These are phyloP conservation scores for Kwoniella shivajii DNA, from an alignment of 1,284 basidiomycete genomes.

Conservation along the genomic window DNA sequence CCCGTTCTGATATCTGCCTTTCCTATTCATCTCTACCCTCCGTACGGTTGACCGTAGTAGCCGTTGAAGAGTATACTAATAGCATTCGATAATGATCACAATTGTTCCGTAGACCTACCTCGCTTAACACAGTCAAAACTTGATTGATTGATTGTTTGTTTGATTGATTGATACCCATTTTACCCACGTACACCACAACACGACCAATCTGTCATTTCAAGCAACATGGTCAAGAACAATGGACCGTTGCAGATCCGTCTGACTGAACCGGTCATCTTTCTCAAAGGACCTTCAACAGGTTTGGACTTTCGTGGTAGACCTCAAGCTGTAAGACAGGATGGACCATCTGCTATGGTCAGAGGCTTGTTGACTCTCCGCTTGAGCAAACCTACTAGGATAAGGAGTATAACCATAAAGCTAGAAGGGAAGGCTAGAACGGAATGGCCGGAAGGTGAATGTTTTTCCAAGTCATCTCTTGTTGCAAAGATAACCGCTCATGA, in stretches of 20 bases:
- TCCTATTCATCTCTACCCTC: too few relatives aligned
- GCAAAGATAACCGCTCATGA: background rate
- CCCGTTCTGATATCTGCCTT: too few relatives aligned
- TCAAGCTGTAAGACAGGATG: constrained; percentile 56
- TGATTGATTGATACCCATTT: too few relatives aligned
- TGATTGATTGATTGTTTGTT: too few relatives aligned
- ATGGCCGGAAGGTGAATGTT: constrained; percentile 80
- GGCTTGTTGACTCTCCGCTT: constrained; percentile 83
- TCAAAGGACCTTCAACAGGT: constrained; percentile 59
- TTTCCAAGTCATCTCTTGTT: background rate
- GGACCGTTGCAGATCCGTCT: constrained; percentile 69
- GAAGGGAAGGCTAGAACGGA: constrained; percentile 66
- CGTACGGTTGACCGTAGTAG: too few relatives aligned
- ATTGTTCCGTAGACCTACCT: too few relatives aligned
- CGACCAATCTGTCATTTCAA: too few relatives aligned
- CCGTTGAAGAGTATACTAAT: too few relatives aligned
- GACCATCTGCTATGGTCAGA: constrained; percentile 75
- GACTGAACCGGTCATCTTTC: constrained; percentile 79
- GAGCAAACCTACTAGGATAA: constrained; percentile 80
- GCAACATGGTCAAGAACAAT: constrained; percentile 84
- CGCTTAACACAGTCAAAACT: too few relatives aligned
- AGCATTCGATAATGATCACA: too few relatives aligned
- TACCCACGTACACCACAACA: too few relatives aligned
- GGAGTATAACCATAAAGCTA: constrained; percentile 78
- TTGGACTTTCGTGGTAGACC: constrained; percentile 57